Percentiles rank a stretch among this genome's conserved stretches.
phyloP scores from a whole-genome alignment of 805 yeast genomes.

The Isabelozyma pseudorhagii region DNA sequence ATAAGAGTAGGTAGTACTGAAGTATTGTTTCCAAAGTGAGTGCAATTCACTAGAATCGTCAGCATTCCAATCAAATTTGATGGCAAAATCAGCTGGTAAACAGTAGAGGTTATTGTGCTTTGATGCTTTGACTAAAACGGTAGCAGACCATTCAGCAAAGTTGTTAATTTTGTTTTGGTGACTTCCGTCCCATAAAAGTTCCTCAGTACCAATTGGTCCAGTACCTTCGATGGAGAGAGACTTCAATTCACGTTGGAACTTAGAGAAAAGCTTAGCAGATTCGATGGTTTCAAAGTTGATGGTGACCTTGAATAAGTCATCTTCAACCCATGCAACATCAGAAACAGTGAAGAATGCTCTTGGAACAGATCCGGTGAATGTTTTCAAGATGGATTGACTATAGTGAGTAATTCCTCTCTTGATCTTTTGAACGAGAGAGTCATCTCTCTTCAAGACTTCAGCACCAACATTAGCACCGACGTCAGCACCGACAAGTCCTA shows the following conservation, averaged over 20 bases:
- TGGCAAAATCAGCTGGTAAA: conserved; percentile 12
- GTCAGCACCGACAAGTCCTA: conserved; percentile 7
- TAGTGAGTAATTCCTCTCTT: conserved; percentile 1
- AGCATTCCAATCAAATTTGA: conserved; percentile 11
- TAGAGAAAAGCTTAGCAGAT: conserved; percentile 8
- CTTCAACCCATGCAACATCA: conserved; percentile 12
- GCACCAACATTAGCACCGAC: conserved; percentile 5
- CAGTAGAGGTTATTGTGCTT: conserved; percentile 11
- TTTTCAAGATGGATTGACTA: conserved; percentile 6
- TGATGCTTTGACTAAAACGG: conserved; percentile 11
- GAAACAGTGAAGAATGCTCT: conserved; percentile 24
- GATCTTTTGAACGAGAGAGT: conserved; percentile 2
- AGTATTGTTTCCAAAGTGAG: conserved; percentile 11
- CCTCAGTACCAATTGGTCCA: conserved; percentile 5
- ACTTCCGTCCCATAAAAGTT: conserved; percentile 1
- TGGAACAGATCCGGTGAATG: conserved; percentile 9
- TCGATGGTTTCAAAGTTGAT: conserved; percentile 15
- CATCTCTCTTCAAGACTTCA: conserved; percentile 3
- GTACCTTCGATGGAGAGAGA: conserved; percentile 7
- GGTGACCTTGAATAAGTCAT: conserved; percentile 15
- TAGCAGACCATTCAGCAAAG: conserved; percentile 13
- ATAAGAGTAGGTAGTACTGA: conserved; percentile 11
- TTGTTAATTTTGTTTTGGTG: conserved; percentile 3
- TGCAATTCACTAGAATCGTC: conserved; percentile 9
- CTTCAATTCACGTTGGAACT: conserved; percentile 7